Base-by-base conservation (phyloP, 345 rosid genomes). In the Rubroshorea leprosula region DNA sequence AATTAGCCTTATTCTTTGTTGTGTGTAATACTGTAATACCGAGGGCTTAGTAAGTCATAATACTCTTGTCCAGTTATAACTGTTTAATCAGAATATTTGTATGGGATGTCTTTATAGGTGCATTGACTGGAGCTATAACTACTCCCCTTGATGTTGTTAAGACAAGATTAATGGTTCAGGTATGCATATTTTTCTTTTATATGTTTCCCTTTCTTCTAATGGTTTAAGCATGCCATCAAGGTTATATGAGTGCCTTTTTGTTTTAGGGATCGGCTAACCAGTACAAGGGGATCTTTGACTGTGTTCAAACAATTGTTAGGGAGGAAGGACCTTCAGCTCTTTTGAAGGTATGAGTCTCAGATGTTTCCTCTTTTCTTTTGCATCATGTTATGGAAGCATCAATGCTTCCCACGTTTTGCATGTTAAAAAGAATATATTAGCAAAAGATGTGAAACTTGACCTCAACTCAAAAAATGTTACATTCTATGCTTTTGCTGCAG, bases 81-180 rank as follows among this genome's bases (percentile, higher is more conserved):
- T 41, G 3, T 44, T 44, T n/a, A 13, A 35, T 44, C 18, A 44
- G 6, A 6, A 13, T 14, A 6, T 59, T 48, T 27, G 13, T 54
- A 23, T 19, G n/a, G 13, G 21, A 13, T 24, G 53, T n/a, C 22
- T 57, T 59, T 65, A 51, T 35, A 89, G 99, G 97, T 65, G 99
- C 97, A 52, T 67, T 89, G 51, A 93, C 99, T 13, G 99, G 97
- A 73, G 99, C 97, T 45, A 80, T 89, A 64, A 93, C 99, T 55
- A 89, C 99, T 51, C 99, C 99, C 6, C 96, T 87, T 13, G 99
- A 89, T 72, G 97, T 93, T 67, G 85, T 93, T 61, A 93, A 93
- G 77, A 93, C 99, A 48, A 87, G 99, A 53, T 71, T 89, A 73
- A 93, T 93, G 99, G 77, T 81, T 83, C 97, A 93, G 94, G 99